Evolutionary conservation across 495 filamentous ascomycete species (phyloP), one percentile per base, ranked within the genome.

Genomic region (Annulohypoxylon moriforme): DNA sequence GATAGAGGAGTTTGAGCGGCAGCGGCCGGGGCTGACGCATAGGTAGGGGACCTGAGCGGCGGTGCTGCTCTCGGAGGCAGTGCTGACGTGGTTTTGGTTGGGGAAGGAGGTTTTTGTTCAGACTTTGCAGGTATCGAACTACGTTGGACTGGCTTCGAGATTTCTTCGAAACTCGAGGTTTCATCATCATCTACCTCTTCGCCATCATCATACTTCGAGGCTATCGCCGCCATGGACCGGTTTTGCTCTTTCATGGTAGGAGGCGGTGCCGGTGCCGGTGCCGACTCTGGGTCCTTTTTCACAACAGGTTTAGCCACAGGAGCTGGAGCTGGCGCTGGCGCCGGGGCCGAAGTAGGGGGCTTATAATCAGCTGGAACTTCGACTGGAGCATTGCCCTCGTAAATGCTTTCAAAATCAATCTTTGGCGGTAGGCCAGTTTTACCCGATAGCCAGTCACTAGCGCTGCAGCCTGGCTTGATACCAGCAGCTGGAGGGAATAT

Each of bases 401-500:
- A 99, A 49, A 99, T 80, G 73, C 91, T 94, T 78, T 94, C 94
- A 75, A 99, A 88, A 66, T 95, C 93, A 74, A 98, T 94, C 86
- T 96, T 97, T 29, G 94, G 85, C 10, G 95, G 94, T 9, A 96
- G 82, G 3, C 85, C 93, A 38, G 91, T 89, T 81, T 96, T 93
- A 27, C 96, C 96, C 11, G 83, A 86, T 33, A 97, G 84, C 95
- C 95, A 99, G 62, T 98, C 93, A 18, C 85, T 81, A 11, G 93
- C 85, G 47, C 89, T 89, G 79, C 97, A 88, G 50, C 92, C 94
- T 9, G 95, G 89, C 76, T 92, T 93, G 5, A 87, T 44, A 47
- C 95, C 94, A 68, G 84, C 80, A 6, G 92, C 89, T 2, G 95
- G 93, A 16, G 94, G 96, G 77, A 93, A 99, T 73, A 99, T 98